These are phyloP conservation scores for Candida freyschussii DNA, from an alignment of 1,139 yeast genomes.

Conservation along the genomic window DNA sequence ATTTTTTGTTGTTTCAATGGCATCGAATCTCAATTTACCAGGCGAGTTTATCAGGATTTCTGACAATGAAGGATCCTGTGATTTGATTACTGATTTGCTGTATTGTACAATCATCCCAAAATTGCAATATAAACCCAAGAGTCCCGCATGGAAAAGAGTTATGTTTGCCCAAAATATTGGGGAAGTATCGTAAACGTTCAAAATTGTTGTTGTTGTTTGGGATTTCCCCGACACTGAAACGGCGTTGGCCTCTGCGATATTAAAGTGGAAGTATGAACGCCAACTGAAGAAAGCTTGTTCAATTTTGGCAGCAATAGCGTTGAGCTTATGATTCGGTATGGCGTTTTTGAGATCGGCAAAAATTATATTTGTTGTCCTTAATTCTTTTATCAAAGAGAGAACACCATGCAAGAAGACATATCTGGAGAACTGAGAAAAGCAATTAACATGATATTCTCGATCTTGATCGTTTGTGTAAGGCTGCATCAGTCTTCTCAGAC, in stretches of 20 bases:
- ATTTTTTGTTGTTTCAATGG: constrained; percentile 16
- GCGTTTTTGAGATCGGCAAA: constrained; percentile 17
- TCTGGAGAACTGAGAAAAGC: constrained; percentile 38
- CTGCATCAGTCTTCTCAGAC: constrained; percentile 34
- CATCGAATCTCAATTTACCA: constrained; percentile 17
- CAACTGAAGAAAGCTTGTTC: constrained; percentile 35
- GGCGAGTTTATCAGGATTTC: constrained; percentile 12
- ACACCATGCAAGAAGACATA: constrained; percentile 37
- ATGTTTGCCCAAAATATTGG: constrained; percentile 27
- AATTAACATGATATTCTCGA: constrained; percentile 33
- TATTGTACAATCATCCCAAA: constrained; percentile 15
- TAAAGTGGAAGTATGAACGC: constrained; percentile 37
- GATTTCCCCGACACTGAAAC: constrained; percentile 5
- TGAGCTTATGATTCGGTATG: constrained; percentile 25
- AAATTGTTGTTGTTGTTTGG: neutral
- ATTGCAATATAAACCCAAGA: constrained; percentile 22
- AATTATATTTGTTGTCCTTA: constrained; percentile 31
- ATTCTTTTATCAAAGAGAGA: constrained; percentile 34
- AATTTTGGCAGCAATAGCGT: constrained; percentile 29
- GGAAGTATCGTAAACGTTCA: constrained; percentile 26
- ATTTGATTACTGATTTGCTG: constrained; percentile 5
- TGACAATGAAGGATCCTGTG: constrained; percentile 1
- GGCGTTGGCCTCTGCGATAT: constrained; percentile 22
- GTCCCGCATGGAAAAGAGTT: constrained; percentile 19
- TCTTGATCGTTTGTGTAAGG: constrained; percentile 29